phyloP scores from a whole-genome alignment of 2,329 filamentous ascomycete genomes.

The Diaporthe destruens region DNA sequence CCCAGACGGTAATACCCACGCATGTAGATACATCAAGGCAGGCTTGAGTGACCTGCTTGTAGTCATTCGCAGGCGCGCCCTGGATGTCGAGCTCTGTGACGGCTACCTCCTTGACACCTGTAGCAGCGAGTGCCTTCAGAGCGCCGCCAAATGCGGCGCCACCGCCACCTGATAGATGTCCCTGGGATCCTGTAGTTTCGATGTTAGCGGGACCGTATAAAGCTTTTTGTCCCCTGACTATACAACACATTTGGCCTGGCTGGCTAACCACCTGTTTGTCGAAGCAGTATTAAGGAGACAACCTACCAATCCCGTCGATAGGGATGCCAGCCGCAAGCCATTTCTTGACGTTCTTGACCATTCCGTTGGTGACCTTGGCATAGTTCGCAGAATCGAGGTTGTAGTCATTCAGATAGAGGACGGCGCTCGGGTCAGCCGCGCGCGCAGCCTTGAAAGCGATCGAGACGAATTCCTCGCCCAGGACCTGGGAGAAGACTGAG shows the following conservation, averaged over 20 bases:
- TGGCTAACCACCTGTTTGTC: no score
- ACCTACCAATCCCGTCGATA: slow-evolving; percentile 69
- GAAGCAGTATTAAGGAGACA: background rate
- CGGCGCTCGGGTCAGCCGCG: slow-evolving; percentile 73
- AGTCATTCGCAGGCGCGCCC: slow-evolving; percentile 67
- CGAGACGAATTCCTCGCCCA: slow-evolving; percentile 77
- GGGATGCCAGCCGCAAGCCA: slow-evolving; percentile 73
- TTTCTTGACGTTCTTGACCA: slow-evolving; percentile 71
- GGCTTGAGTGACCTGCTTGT: slow-evolving; percentile 60
- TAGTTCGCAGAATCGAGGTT: slow-evolving; percentile 73
- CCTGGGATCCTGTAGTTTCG: slow-evolving; percentile 60
- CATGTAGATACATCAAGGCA: slow-evolving; percentile 45
- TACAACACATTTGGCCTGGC: no score
- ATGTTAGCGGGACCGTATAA: background rate
- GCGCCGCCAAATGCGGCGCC: slow-evolving; percentile 58
- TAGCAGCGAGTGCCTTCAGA: slow-evolving; percentile 64
- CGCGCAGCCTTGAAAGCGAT: slow-evolving; percentile 79
- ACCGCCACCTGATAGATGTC: slow-evolving; percentile 61
- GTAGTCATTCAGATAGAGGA: slow-evolving; percentile 83
- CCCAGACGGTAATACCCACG: slow-evolving; percentile 44
- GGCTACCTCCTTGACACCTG: slow-evolving; percentile 67
- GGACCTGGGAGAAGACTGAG: slow-evolving; percentile 74
- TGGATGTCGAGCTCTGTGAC: slow-evolving; percentile 78
- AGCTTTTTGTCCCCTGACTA: background rate
- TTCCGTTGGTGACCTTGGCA: slow-evolving; percentile 66